A percentile compares a stretch with the other conserved stretches of the same genome.
These are phyloP conservation scores for Venustampulla echinocandica DNA, from an alignment of 495 filamentous ascomycete genomes.

Conservation along the genomic window DNA sequence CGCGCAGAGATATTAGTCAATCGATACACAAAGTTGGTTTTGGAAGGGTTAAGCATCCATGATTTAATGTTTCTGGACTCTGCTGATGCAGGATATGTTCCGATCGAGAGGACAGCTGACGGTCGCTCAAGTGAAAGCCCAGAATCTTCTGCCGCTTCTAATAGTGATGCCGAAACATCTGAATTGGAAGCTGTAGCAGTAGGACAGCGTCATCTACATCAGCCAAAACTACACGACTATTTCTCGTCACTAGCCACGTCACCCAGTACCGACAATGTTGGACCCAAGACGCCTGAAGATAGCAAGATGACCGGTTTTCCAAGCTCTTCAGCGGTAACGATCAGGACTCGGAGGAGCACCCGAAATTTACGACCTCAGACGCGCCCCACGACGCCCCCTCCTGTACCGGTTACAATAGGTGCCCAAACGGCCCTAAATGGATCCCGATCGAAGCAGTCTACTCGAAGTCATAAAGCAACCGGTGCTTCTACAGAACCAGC, in stretches of 20 bases:
- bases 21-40: neutral
- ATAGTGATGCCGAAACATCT: neutral
- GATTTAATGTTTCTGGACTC: too few relatives aligned
- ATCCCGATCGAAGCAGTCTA: too few relatives aligned
- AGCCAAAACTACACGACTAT: neutral
- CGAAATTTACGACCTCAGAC: neutral
- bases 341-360: too few relatives aligned
- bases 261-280: neutral
- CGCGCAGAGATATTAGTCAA: neutral
- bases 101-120: neutral
- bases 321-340: neutral
- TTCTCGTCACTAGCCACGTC: slow-evolving; percentile 8
- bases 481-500: too few relatives aligned
- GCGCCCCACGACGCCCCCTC: too few relatives aligned
- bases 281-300: neutral
- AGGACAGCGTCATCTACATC: too few relatives aligned
- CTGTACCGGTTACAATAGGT: too few relatives aligned
- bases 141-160: neutral
- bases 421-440: too few relatives aligned
- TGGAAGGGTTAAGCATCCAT: too few relatives aligned
- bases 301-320: neutral
- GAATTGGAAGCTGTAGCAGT: neutral
- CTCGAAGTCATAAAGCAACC: too few relatives aligned
- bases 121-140: neutral
- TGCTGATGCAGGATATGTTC: neutral